Conservation (phyloP, 306 rosid species). For the Mimosa pudica region DNA sequence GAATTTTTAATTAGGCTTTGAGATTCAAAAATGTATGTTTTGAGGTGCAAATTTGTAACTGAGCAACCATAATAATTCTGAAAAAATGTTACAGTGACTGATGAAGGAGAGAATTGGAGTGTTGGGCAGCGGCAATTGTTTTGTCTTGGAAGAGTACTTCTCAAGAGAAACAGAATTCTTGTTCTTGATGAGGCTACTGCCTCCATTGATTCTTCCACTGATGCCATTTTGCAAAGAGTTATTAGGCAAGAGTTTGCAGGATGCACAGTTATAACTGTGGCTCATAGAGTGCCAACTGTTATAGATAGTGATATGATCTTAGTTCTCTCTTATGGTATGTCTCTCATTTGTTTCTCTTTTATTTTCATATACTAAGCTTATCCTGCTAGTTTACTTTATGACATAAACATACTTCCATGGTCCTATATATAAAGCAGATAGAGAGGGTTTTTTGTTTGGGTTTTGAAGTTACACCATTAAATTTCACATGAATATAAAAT, state of each 20-base stretch:
- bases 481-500: no score
- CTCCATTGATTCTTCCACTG: constrained; percentile 70
- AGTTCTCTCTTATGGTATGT: constrained; percentile 70
- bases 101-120: constrained; percentile 82
- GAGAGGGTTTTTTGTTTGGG: no score
- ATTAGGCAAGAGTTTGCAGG: constrained; percentile 60
- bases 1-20: background rate
- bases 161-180: constrained; percentile 60
- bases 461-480: no score
- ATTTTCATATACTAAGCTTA: background rate
- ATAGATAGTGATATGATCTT: constrained; percentile 75
- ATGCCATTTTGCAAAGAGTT: constrained; percentile 53
- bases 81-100: constrained; percentile 45
- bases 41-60: background rate
- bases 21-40: background rate
- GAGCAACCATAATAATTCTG: background rate
- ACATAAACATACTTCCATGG: no score
- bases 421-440: no score
- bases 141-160: constrained; percentile 74
- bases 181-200: constrained; percentile 82
- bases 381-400: background rate
- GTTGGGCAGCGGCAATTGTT: constrained; percentile 71
- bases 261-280: constrained; percentile 65
- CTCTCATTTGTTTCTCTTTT: background rate
- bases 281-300: constrained; percentile 77